A percentile compares a stretch with the other conserved stretches of the same genome.
Conservation (phyloP, 176 grass and related monocot genomes). For the Carex myosuroides region DNA sequence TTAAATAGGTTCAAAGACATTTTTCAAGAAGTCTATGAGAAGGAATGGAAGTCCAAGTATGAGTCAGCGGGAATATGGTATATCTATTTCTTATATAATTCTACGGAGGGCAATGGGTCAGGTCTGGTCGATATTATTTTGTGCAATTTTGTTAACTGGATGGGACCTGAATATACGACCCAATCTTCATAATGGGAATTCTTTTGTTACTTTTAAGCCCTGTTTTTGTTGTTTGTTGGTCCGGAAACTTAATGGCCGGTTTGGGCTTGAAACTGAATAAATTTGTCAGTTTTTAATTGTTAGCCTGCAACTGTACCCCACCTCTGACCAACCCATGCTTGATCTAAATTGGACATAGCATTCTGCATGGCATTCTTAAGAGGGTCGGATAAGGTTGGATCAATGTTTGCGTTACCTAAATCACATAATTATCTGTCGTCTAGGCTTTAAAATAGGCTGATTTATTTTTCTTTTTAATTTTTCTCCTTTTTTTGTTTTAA, state of each 20-base stretch:
- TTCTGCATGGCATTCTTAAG: background rate
- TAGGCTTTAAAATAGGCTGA: background rate
- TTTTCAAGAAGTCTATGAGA: slow-evolving; percentile 89
- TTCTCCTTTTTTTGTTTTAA: slow-evolving; percentile 8
- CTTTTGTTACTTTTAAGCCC: background rate
- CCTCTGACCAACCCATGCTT: background rate
- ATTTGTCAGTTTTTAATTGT: background rate
- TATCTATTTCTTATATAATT: slow-evolving; percentile 13
- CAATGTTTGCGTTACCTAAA: background rate
- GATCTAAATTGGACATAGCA: background rate
- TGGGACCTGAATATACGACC: background rate
- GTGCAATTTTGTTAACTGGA: background rate
- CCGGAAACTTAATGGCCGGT: background rate
- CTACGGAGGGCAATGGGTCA: background rate
- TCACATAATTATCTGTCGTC: background rate
- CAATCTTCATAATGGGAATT: background rate
- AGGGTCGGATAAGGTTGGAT: background rate
- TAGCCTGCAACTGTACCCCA: background rate
- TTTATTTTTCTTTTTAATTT: background rate
- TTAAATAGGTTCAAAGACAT: slow-evolving; percentile 69
- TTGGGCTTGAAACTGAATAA: background rate
- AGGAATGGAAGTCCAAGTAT: slow-evolving; percentile 65
- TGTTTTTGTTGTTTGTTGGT: background rate
- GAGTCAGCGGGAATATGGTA: slow-evolving; percentile 89
- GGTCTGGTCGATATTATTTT: background rate